Conservation (phyloP, 352 stramenopile species). For the Globisporangium takayamanum region DNA sequence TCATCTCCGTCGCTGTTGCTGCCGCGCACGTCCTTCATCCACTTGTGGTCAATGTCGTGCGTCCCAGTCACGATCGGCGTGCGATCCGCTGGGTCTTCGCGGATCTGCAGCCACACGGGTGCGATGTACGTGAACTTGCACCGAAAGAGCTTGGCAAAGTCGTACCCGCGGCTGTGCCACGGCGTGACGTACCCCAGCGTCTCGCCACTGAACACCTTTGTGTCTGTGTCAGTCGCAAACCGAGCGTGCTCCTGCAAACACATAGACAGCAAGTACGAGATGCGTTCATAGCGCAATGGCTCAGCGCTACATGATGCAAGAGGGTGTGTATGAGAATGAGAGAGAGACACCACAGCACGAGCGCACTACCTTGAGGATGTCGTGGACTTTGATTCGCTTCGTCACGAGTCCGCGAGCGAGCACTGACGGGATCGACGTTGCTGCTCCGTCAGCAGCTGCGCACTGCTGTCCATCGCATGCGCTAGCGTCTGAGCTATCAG, state of each 20-base stretch:
- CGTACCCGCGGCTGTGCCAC: constrained; percentile 77
- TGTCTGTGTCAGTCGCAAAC: constrained; percentile 7
- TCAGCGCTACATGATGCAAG: background rate
- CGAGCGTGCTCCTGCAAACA: constrained; percentile 28
- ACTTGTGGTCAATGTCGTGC: constrained; percentile 64
- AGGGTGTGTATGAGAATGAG: background rate
- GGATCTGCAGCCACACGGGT: constrained; percentile 79
- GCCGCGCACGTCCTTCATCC: constrained; percentile 43
- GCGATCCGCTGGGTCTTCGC: constrained; percentile 33
- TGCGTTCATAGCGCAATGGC: background rate
- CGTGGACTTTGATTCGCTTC: constrained; percentile 31
- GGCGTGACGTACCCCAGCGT: constrained; percentile 74
- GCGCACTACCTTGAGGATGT: constrained; percentile 27
- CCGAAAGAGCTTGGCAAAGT: constrained; percentile 58
- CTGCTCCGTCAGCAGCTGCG: constrained; percentile 6
- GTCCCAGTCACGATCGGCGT: constrained; percentile 54
- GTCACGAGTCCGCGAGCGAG: constrained; percentile 45
- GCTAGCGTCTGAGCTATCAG: background rate
- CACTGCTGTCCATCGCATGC: constrained; percentile 32
- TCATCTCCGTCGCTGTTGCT: constrained; percentile 13
- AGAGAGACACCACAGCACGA: too few species aligned
- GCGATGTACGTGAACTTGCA: constrained; percentile 76
- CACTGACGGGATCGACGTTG: constrained; percentile 23
- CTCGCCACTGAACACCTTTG: constrained; percentile 39
- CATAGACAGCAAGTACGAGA: background rate